Evolutionary conservation across 2,329 filamentous ascomycete species (phyloP), one percentile per base, ranked within the genome.

Genomic region (Botrytis medusae): DNA sequence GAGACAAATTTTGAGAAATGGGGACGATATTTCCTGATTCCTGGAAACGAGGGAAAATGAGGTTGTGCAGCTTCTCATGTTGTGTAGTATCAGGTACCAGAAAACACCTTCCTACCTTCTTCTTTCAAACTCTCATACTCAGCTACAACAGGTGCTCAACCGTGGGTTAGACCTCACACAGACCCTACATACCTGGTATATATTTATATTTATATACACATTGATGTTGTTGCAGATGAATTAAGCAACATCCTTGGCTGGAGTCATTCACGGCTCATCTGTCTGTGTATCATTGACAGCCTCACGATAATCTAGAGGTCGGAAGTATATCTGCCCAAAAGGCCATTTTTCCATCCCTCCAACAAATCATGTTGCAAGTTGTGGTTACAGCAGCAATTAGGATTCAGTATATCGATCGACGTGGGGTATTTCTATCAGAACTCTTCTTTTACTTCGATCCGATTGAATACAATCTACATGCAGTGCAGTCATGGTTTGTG

Each of bases 281-380:
- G 44, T 34, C 18, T 62, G 70, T 60, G 16, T 68, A 68, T 68
- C 62, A 48, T 46, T 70, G 51, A 42, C 51, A 42, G 62, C 48
- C 70, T 72, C 70, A 72, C 70, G 62, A 68, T 72, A 72, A 72
- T 72, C 42, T 29, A 72, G 40, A 72, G 54, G 48, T 59, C 44
- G 34, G 60, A 72, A 44, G 70, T 57, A 60, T 46, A 60, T 59
- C 37, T 72, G 62, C 62, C 70, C 70, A 68, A 72, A 59, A 72
- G 29, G 29, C 62, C 61, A 32, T 46, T 22, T 71, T 64, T 20
- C 20, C 59, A 44, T 34, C n/a, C 20, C 44, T 40, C 44, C 44
- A 44, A 40, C 69, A 62, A 71, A 71, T 51, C 57, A 71, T 37
- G 42, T 51, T 40, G 34, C 40, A 67, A 34, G 34, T 34, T 34